Base-by-base conservation (phyloP, 2,329 filamentous ascomycete genomes). In the Verticillium nonalfalfae region DNA sequence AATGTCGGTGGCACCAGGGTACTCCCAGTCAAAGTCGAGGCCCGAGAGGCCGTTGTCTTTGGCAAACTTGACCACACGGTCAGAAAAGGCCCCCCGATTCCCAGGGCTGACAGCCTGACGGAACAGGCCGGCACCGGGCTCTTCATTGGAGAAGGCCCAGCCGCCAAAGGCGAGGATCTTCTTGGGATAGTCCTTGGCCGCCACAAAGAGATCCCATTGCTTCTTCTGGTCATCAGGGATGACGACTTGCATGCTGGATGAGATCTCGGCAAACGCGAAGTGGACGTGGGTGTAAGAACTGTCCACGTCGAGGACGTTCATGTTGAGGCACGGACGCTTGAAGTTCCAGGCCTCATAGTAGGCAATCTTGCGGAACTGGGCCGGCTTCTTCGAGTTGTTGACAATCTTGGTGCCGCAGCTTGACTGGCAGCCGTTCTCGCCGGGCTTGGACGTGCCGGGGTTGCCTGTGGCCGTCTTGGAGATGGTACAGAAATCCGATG, bases 21-120 rank as follows among this genome's bases (percentile, higher is more conserved):
- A 80, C 60, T 80, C 78, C 79, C 79, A 83, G 64, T 80, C 78
- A 56, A 79, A 39, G 33, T 59, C 57, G 2, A 77, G 70, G 2
- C 79, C 78, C 10, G 75, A 67, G 60, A 79, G 79, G 2, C 72
- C 72, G 13, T 61, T 18, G 10, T 58, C 36, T 9, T 38, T 31
- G 13, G 45, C 39, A 31, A 59, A 59, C 26, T n/a, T 35, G 26
- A 59, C 57, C 21, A 59, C 21, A 26, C 45, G 45, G 39, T n/a
- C 38, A 7, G 40, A 38, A 33, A 59, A 52, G 14, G 6, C 35
- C 14, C 15, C 39, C 21, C 40, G 57, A 39, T 34, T 59, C 3
- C 11, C 39, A 21, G 26, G 18, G 21, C 26, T 26, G 57, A 56
- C 38, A n/a, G 31, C 58, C 34, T 60, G n/a, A 11, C 58, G 40